phyloP scores from a whole-genome alignment of 139 green algal genomes.

The Micromonas commoda region DNA sequence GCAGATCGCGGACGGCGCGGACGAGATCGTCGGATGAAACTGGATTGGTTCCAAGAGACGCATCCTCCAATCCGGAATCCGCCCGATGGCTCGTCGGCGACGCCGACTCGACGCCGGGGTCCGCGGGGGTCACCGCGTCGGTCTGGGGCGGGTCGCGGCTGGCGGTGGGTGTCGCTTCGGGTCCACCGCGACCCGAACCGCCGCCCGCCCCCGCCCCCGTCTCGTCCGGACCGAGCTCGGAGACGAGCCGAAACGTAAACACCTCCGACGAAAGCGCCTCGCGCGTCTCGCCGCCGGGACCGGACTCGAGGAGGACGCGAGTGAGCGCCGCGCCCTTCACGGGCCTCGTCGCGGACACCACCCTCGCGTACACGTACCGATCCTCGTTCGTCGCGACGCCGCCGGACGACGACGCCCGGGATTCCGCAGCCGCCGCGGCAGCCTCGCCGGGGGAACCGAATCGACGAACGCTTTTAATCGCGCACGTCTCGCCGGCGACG shows the following conservation, averaged over 20 bases:
- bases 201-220: no score
- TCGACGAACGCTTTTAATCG: slow-evolving; percentile 1
- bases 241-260: slow-evolving; percentile 42
- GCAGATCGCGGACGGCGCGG: slow-evolving; percentile 53
- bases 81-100: background rate
- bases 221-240: background rate
- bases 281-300: slow-evolving; percentile 31
- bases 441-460: background rate
- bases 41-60: background rate
- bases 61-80: background rate
- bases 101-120: background rate
- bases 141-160: no score
- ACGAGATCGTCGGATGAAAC: slow-evolving; percentile 44
- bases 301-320: slow-evolving; percentile 36
- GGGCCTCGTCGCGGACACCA: slow-evolving; percentile 43
- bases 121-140: background rate
- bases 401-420: no score
- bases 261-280: slow-evolving; percentile 47
- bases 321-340: slow-evolving; percentile 16
- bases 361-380: slow-evolving; percentile 40
- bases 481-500: background rate
- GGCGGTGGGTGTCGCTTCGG: no score
- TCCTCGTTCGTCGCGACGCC: background rate
- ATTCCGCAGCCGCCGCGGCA: no score
- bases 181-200: no score